Evolutionary conservation across 768 basidiomycete genomes (phyloP), one percentile per base, ranked within the genome.

Genomic region (Crassisporium funariophilum): DNA sequence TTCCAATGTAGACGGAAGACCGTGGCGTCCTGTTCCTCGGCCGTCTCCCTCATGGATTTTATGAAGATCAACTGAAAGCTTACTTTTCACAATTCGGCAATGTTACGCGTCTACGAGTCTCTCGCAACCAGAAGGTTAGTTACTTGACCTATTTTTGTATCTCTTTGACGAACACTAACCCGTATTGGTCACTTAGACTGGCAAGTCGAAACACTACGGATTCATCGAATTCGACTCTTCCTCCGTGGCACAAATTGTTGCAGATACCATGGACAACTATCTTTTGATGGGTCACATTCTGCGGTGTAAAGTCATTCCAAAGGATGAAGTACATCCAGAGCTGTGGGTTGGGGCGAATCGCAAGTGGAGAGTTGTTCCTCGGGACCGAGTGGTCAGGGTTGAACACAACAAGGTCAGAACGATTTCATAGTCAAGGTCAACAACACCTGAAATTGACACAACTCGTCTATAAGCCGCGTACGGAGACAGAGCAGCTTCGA

Each of bases 251-350:
- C 72, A 94, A 61, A 98, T 99, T 52, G 97, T 97, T 6, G 87
- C 90, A 2, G 97, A 98, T 61, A 98, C 95, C 35, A 98, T 98
- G 97, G 84, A 99, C 76, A 98, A 97, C 72, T 99, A 98, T 67
- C 79, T 99, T 29, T 76, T 99, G 53, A 81, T 88, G 78, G 95
- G 95, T 5, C 95, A 97, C 62, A 88, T 99, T 53, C 77, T 99
- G 45, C 82, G 81, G 35, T 98, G 95, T 74, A 88, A 91, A 67
- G 67, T 94, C 41, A 83, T 98, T 49, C 92, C 97, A 31, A 84
- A 84, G 56, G 91, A 95, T 19, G 68, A 95, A 50, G 82, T 98
- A 1, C 95, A 98, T 64, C 89, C 94, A 10, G 83, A 95, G 61
- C 69, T 98, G 1, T 99, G 97, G 97, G 74, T 95, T 9, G 95